Conservation (phyloP, 345 rosid species). For the Pistacia integerrima region DNA sequence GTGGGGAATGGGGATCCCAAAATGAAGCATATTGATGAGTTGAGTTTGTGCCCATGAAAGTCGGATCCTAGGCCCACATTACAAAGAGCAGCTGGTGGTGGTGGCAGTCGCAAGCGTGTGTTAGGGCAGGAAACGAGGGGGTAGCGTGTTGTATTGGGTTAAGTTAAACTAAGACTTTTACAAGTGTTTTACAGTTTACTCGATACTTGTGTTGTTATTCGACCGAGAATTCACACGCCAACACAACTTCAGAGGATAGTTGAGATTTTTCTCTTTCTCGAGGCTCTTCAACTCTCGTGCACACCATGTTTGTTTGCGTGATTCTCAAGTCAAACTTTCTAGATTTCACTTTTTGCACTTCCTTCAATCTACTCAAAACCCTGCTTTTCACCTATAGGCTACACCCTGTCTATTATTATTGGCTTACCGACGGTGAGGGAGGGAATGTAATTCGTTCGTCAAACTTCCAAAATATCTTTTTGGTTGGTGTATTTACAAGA, state of each 20-base stretch:
- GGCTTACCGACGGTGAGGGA: no score
- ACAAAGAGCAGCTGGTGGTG: neutral
- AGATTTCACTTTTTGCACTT: neutral
- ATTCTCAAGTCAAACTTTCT: slow-evolving; percentile 10
- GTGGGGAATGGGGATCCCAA: neutral
- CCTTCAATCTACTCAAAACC: neutral
- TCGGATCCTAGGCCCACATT: slow-evolving; percentile 18
- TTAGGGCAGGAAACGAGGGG: slow-evolving; percentile 15
- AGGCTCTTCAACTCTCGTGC: slow-evolving; percentile 10
- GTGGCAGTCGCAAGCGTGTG: neutral
- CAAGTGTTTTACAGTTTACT: no score
- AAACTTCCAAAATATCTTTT: no score
- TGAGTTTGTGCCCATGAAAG: neutral
- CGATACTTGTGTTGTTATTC: no score
- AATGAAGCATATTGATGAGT: neutral
- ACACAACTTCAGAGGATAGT: neutral
- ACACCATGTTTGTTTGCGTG: slow-evolving; percentile 15
- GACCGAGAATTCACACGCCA: neutral
- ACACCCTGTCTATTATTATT: neutral
- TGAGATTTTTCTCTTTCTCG: neutral
- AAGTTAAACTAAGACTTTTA: neutral
- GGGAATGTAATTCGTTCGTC: no score
- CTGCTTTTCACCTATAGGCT: no score
- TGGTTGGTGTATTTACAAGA: no score
- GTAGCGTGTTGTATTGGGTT: slow-evolving; percentile 17